Evolutionary conservation across 148 eudicot genomes (phyloP).

Genomic region (Nyssa sinensis): DNA sequence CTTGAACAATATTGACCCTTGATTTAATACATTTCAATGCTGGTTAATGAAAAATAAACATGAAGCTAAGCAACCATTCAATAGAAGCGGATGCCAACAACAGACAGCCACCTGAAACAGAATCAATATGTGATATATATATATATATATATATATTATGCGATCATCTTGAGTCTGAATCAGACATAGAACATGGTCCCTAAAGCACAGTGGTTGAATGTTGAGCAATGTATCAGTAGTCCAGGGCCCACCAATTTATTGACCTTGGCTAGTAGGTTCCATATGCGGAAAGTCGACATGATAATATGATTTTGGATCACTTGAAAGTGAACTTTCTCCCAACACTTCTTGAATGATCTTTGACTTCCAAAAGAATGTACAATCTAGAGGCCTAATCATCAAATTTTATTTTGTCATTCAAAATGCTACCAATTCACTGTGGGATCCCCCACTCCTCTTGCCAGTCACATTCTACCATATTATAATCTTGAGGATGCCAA

Average conservation of each 20-base stretch:
- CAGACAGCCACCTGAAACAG: neutral
- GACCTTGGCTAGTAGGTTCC: neutral
- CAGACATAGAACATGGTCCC: too few species aligned
- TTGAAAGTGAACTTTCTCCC: neutral
- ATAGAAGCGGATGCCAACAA: neutral
- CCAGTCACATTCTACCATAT: neutral
- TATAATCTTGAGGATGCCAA: too few species aligned
- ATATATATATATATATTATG: too few species aligned
- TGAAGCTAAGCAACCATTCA: neutral
- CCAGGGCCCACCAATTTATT: too few species aligned
- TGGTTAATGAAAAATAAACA: neutral
- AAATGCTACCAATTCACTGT: neutral
- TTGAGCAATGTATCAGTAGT: too few species aligned
- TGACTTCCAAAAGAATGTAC: neutral
- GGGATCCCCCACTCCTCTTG: constrained; percentile 2
- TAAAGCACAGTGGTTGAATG: too few species aligned
- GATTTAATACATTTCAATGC: neutral
- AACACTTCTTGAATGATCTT: neutral
- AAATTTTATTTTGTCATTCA: neutral
- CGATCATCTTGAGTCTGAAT: constrained; percentile 7
- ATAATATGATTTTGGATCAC: neutral
- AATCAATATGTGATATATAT: neutral
- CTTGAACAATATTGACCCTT: too few species aligned
- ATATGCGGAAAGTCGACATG: neutral
- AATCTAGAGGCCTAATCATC: neutral